Evolutionary conservation across 805 yeast species (phyloP).

Genomic region (Cyberlindnera xylosilytica): DNA sequence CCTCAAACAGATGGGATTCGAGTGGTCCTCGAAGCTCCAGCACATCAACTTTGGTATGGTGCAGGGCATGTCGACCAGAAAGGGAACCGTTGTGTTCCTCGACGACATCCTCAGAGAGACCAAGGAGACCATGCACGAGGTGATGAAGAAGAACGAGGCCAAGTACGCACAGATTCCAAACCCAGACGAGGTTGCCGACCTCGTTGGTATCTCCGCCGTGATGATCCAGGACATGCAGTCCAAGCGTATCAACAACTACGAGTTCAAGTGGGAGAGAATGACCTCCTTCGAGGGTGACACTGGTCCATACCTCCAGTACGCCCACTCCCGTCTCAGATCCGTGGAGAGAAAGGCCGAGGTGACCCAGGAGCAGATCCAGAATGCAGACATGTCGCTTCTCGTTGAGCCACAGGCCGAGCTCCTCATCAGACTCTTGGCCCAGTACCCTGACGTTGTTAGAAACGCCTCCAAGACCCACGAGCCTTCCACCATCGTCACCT

Average conservation of each 20-base stretch:
- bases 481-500: constrained; percentile 93
- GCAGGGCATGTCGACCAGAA: constrained; percentile 96
- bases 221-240: constrained; percentile 99
- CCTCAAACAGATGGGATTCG: constrained; percentile 82
- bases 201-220: constrained; percentile 94
- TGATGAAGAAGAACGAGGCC: constrained; percentile 86
- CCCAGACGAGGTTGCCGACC: constrained; percentile 93
- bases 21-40: constrained; percentile 76
- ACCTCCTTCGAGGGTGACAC: constrained; percentile 98
- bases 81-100: constrained; percentile 97
- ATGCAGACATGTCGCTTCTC: constrained; percentile 59
- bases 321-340: constrained; percentile 94
- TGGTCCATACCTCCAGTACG: constrained; percentile 97
- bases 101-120: constrained; percentile 93
- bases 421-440: constrained; percentile 75
- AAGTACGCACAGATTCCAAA: constrained; percentile 91
- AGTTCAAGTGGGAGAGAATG: constrained; percentile 98
- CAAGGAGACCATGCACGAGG: constrained; percentile 91
- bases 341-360: constrained; percentile 82
- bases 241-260: constrained; percentile 93
- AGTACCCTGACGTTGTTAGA: constrained; percentile 87
- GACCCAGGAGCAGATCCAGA: constrained; percentile 38
- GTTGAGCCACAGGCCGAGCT: constrained; percentile 68
- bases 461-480: constrained; percentile 82
- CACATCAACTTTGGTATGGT: constrained; percentile 98